These are phyloP conservation scores for Aethionema arabicum DNA, from an alignment of 345 rosid species.

Conservation along the genomic window DNA sequence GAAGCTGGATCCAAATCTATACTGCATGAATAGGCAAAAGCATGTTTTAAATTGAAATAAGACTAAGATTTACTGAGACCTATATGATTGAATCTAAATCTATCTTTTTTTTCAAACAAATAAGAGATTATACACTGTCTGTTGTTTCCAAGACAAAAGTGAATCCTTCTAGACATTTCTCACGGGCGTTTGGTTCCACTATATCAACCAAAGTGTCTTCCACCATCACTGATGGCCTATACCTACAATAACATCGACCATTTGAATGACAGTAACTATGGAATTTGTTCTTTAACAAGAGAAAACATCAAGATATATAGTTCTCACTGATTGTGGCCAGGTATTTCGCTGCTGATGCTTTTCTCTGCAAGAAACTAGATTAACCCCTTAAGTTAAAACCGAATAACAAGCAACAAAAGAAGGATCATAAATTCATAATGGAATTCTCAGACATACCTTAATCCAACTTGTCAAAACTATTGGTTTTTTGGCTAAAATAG, in stretches of 20 bases:
- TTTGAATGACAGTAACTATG: conserved; percentile 18
- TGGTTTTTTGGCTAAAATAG: conserved; percentile 58
- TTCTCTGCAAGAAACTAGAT: conserved; percentile 69
- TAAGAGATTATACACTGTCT: conserved; percentile 46
- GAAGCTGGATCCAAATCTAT: conserved; percentile 57
- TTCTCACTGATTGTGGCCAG: conserved; percentile 69
- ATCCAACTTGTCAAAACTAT: conserved; percentile 58
- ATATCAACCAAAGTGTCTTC: conserved; percentile 66
- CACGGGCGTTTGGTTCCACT: conserved; percentile 56
- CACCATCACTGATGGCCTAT: conserved; percentile 54
- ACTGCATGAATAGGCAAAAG: conserved; percentile 46
- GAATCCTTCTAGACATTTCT: conserved; percentile 66
- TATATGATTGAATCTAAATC: conserved; percentile 3
- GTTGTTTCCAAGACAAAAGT: conserved; percentile 65
- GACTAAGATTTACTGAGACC: conserved; percentile 6
- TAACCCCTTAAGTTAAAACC: conserved; percentile 33
- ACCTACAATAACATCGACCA: conserved; percentile 37
- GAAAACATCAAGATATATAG: conserved; percentile 22
- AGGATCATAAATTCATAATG: neutral
- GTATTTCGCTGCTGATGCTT: conserved; percentile 61
- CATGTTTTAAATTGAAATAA: neutral
- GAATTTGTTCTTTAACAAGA: conserved; percentile 15
- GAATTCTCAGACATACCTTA: conserved; percentile 49
- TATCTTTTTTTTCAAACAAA: neutral
- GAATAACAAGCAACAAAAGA: conserved; percentile 9